Base-by-base conservation (phyloP, 202 grass and related monocot species). In the Zoysia matrella region DNA sequence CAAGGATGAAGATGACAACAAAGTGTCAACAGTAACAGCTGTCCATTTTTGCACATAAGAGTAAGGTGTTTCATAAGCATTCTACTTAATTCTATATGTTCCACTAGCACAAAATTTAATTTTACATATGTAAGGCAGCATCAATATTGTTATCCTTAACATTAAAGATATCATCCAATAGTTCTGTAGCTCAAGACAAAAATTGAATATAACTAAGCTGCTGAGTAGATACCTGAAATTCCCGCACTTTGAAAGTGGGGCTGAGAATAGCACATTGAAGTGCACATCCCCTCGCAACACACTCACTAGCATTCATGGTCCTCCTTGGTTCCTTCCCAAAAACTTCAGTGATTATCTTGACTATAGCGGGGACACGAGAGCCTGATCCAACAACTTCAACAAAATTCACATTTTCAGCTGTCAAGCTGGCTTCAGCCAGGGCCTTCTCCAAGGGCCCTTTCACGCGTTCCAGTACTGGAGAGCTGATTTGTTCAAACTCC, bases 381-480 rank as follows among this genome's bases (percentile, higher is more conserved):
- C 30, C 30, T 36, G 30, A 36, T 36, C 30, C 30, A 36, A 36
- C 30, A 36, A 36, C 30, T 36, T 36, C 30, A 36, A 36, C 30
- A 36, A 36, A 95, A 66, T 98, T 89, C 65, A 98, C 72, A 70
- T 82, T 65, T 48, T 95, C 89, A 9, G 80, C 49, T 0, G 73
- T 89, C 72, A 98, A 55, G 46, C 80, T 85, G 83, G 92, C 93
- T 88, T 93, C 96, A 43, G 73, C 52, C 68, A 95, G 82, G 2
- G 92, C 90, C 61, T 89, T 98, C 11, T 95, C 96, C 80, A 98
- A 71, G 4, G 96, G 93, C 16, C 74, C 77, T 50, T 95, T 98
- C 13, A 98, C 96, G 44, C 91, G 86, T 75, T 95, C 89, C 60
- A 98, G 81, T 52, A 98, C 91, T 2, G 91, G 78, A 2, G 71